These are phyloP conservation scores for Liriodendron chinense DNA, from an alignment of 164 flowering plant genomes.

Conservation along the genomic window DNA sequence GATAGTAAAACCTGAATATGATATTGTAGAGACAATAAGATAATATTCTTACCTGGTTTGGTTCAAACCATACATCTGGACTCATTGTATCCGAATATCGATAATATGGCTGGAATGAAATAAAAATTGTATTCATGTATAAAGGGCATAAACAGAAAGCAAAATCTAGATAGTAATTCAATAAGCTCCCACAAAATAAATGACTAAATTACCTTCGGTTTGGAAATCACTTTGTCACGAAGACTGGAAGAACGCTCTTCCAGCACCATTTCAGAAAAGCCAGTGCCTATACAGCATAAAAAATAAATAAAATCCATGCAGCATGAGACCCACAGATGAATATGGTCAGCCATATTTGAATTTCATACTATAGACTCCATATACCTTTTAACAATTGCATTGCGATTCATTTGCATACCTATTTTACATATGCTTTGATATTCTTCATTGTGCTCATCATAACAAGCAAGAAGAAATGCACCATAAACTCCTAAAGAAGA, in stretches of 20 bases:
- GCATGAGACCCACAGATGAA: background rate
- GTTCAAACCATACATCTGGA: conserved; percentile 99
- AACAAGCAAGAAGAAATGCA: conserved; percentile 96
- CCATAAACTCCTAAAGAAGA: conserved; percentile 78
- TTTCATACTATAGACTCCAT: background rate
- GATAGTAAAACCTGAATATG: background rate
- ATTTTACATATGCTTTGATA: conserved; percentile 97
- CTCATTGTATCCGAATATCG: conserved; percentile 58
- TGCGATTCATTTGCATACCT: conserved; percentile 38
- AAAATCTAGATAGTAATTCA: background rate
- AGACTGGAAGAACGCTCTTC: conserved; percentile 89
- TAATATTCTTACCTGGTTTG: conserved; percentile 62
- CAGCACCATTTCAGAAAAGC: conserved; percentile 84
- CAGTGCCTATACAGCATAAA: conserved; percentile 60
- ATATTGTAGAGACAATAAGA: background rate
- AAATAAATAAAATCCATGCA: background rate
- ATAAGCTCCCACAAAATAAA: background rate
- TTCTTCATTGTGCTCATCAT: conserved; percentile 80
- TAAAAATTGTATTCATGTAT: background rate
- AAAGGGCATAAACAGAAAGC: background rate
- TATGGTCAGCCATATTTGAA: background rate
- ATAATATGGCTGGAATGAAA: conserved; percentile 66
- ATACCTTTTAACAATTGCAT: background rate
- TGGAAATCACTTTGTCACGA: conserved; percentile 65
- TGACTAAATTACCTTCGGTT: conserved; percentile 56